Base-by-base conservation (phyloP, 73 alveolate species). In the Paramecium octaurelia region DNA sequence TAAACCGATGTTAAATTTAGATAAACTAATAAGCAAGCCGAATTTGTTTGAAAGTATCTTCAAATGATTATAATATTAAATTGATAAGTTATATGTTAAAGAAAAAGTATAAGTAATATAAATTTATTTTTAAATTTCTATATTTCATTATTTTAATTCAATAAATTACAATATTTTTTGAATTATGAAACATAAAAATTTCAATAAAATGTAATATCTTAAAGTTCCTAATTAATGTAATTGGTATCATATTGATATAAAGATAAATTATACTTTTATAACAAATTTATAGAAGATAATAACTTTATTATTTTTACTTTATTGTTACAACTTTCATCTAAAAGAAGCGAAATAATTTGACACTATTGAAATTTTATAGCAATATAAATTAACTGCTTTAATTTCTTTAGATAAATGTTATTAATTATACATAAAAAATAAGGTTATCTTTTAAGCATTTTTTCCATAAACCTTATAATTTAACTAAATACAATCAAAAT, bases 21-120 rank as follows among this genome's bases (percentile, higher is more conserved):
- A 73, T 43, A 73, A 73, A 36, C 14, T 73, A 16, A 73, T 36
- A 31, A 40, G 87, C 24, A 73, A 73, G 8, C 87, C 59, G 5
- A 73, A 73, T 40, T 38, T 73, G 35, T 73, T 73, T 73, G 87
- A 73, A 43, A 73, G 87, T 36, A 73, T 73, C 40, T 73, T 73
- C 87, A 73, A 73, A 38, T 73, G 87, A 73, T 36, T 73, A 73
- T 73, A 64, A 64, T 64, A 34, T 64, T 34, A 64, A 54, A 54
- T 54, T 54, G 34, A 54, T 54, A 7, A 54, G 21, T 54, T 18
- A 54, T 54, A 54, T 54, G 31, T 54, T 54, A 54, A 16, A 54
- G 11, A 18, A 1, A 54, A 54, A 16, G 29, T 35, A 54, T 40
- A 40, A 8, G 48, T 40, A 40, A 40, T 40, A 40, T 40, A 40